phyloP scores from a whole-genome alignment of 257 asterid genomes.

The Misopates orontium region DNA sequence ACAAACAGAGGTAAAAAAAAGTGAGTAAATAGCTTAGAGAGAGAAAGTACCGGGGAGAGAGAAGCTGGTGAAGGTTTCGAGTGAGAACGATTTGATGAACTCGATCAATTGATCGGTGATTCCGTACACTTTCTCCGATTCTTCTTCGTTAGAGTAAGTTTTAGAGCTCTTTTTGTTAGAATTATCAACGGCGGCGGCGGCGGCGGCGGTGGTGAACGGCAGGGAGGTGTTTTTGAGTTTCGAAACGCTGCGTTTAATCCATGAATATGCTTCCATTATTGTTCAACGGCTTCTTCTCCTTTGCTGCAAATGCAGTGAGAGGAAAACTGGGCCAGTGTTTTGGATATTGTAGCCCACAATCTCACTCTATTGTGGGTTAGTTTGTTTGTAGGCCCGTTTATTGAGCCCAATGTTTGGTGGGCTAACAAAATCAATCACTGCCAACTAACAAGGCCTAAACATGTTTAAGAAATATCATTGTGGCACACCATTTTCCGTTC shows the following conservation, averaged over 20 bases:
- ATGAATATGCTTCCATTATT: constrained; percentile 62
- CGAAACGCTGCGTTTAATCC: constrained; percentile 69
- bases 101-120: constrained; percentile 61
- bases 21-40: not conserved
- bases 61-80: constrained; percentile 72
- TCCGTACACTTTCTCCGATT: constrained; percentile 54
- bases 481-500: too few relatives aligned
- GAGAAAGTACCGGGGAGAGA: constrained; percentile 48
- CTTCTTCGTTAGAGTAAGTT: constrained; percentile 26
- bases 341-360: too few relatives aligned
- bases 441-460: too few relatives aligned
- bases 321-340: too few relatives aligned
- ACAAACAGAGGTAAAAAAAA: constrained; percentile 13
- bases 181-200: constrained; percentile 25
- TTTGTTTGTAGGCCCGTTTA: too few relatives aligned
- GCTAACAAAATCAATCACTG: too few relatives aligned
- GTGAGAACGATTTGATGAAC: constrained; percentile 61
- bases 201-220: constrained; percentile 29
- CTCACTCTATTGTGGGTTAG: too few relatives aligned
- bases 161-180: constrained; percentile 5
- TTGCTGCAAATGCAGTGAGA: too few relatives aligned
- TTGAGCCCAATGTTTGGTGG: too few relatives aligned
- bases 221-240: constrained; percentile 37
- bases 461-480: too few relatives aligned
- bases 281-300: too few relatives aligned